Percentiles rank a stretch among this genome's conserved stretches.
Evolutionary conservation across 108 stramenopile species (phyloP).

Genomic region (Cyclotella sp.): DNA sequence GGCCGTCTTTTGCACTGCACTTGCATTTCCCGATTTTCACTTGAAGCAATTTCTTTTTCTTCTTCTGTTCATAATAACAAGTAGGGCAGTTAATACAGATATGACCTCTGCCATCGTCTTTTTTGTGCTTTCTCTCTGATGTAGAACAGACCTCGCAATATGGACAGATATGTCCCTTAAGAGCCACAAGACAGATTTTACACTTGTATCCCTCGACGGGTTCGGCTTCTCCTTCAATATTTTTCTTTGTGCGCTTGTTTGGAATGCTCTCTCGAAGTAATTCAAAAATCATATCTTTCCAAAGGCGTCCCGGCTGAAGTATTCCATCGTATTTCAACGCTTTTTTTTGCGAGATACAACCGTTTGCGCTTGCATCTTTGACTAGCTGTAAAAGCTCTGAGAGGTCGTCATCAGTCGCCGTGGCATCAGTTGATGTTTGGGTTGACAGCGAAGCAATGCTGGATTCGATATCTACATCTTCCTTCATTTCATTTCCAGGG

Average conservation of each 20-base stretch:
- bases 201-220: conserved; percentile 3
- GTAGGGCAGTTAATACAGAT: conserved; percentile 2
- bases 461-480: no score
- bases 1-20: neutral
- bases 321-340: neutral
- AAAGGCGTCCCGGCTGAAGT: neutral
- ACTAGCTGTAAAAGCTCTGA: no score
- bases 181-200: conserved; percentile 1
- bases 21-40: neutral
- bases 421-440: no score
- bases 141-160: conserved; percentile 19
- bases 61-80: conserved; percentile 7
- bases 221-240: conserved; percentile 1
- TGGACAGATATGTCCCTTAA: conserved; percentile 7
- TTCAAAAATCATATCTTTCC: neutral
- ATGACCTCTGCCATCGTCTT: conserved; percentile 1
- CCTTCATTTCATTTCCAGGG: no score
- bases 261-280: conserved; percentile 3
- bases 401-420: no score
- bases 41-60: conserved; percentile 5
- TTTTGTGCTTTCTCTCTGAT: neutral
- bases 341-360: neutral
- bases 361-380: neutral
- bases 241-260: conserved; percentile 3
- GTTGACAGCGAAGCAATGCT: no score